Evolutionary conservation across 768 basidiomycete genomes (phyloP), one percentile per base, ranked within the genome.

Genomic region (Scleroderma citrinum): DNA sequence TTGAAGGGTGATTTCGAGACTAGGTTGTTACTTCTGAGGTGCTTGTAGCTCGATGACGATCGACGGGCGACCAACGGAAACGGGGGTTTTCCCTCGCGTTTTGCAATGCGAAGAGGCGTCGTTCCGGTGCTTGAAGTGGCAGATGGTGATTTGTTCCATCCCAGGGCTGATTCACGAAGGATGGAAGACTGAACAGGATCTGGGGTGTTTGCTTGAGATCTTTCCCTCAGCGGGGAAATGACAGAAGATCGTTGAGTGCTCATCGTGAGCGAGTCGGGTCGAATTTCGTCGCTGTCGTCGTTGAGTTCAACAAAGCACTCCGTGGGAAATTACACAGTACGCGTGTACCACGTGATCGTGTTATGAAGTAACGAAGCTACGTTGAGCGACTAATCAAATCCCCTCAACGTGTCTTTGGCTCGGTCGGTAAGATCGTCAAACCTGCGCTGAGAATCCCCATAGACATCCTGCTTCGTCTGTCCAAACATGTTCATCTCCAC

Each of bases 1-100:
- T 85, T 87, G 72, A 92, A 92, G 10, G 89, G 89, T 11, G 90
- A 92, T 56, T 90, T 90, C 24, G 85, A 82, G 16, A 92, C 90
- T 48, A 91, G 82, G 61, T 85, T 82, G 63, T 82, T 87, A 57
- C 72, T 83, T 58, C 76, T 77, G 55, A 91, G 76, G 65, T 88
- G 88, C 55, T 78, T 83, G 69, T 84, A 92, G 65, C 86, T 89
- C 36, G 81, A 83, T 7, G 87, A 89, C 14, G 80, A 75, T 37
- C 89, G 77, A 29, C 89, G 80, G 42, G 82, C 81, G 39, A 89
- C 67, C n/a, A 69, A 64, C 39, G 80, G 71, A 40, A 70, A 75
- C 19, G 71, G 70, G 5, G 69, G 60, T 39, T 54, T 68, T 29
- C 59, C 59, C n/a, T 85, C 83, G 51, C 85, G 78, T 62, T 89